Conservation (phyloP, 2,329 filamentous ascomycete genomes). For the Cordyceps fumosorosea region DNA sequence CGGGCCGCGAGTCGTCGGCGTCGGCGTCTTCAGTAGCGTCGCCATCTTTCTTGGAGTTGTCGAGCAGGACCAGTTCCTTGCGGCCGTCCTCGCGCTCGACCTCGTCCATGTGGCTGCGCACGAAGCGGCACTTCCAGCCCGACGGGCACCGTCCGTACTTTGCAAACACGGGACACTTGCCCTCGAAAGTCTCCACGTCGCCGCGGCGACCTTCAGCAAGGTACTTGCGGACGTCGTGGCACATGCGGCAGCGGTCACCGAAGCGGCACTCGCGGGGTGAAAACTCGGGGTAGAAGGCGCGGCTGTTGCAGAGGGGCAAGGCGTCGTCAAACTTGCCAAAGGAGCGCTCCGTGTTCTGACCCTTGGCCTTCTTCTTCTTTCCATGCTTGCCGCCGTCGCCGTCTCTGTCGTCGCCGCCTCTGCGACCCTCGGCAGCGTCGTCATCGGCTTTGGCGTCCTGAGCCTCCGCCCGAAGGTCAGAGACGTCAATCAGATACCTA, state of each 20-base stretch:
- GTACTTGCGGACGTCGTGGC: slow-evolving; percentile 82
- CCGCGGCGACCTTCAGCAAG: slow-evolving; percentile 72
- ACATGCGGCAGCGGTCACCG: slow-evolving; percentile 72
- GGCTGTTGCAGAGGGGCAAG: slow-evolving; percentile 69
- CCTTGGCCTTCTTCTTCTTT: slow-evolving; percentile 44
- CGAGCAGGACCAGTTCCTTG: slow-evolving; percentile 71
- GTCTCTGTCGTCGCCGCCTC: slow-evolving; percentile 35
- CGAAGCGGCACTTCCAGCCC: slow-evolving; percentile 94
- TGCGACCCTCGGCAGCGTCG: slow-evolving; percentile 42
- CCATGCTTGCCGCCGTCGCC: slow-evolving; percentile 29
- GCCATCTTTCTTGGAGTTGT: slow-evolving; percentile 24
- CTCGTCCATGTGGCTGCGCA: slow-evolving; percentile 79
- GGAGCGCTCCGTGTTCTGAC: slow-evolving; percentile 74
- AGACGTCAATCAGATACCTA: slow-evolving; percentile 37
- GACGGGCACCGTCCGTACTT: slow-evolving; percentile 67
- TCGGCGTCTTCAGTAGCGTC: slow-evolving; percentile 17
- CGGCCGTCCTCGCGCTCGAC: slow-evolving; percentile 69
- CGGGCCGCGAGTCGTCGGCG: slow-evolving; percentile 49
- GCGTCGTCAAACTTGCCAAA: slow-evolving; percentile 77
- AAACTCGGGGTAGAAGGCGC: slow-evolving; percentile 69
- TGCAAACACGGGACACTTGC: slow-evolving; percentile 77
- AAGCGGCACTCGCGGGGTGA: slow-evolving; percentile 71
- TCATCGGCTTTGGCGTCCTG: slow-evolving; percentile 20
- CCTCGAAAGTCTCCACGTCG: slow-evolving; percentile 69
- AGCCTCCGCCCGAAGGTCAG: slow-evolving; percentile 19